Evolutionary conservation across 2,329 filamentous ascomycete genomes (phyloP).

Genomic region (Aureobasidium sp.): DNA sequence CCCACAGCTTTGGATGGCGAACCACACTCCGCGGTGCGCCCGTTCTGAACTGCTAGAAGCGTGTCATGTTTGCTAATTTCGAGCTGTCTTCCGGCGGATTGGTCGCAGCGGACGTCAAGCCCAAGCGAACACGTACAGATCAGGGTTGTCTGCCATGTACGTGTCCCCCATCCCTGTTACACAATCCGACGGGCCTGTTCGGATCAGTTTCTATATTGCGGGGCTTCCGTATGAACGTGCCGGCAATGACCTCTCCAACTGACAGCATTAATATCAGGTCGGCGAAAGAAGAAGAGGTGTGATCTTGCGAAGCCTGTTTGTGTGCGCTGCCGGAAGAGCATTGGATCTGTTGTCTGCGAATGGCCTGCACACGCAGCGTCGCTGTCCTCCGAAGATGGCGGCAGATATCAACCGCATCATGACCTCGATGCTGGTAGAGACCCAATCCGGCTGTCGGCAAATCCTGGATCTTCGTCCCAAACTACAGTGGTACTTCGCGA

Average conservation of each 20-base stretch:
- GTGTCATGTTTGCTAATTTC: constrained; percentile 14
- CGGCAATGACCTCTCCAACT: not conserved
- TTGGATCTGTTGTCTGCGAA: not conserved
- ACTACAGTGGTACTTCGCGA: not conserved
- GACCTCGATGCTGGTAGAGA: not conserved
- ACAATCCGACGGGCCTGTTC: not conserved
- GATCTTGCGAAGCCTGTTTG: constrained; percentile 1
- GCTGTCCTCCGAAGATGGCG: not conserved
- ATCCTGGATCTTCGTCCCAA: not conserved
- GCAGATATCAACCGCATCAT: not conserved
- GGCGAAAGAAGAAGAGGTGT: constrained; percentile 10
- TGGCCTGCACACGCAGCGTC: constrained; percentile 5
- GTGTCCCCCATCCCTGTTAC: not conserved
- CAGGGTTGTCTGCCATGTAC: constrained; percentile 9
- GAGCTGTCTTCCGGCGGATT: constrained; percentile 6
- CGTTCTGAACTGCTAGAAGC: not conserved
- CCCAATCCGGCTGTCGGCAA: not conserved
- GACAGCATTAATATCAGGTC: not conserved
- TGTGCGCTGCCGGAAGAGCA: constrained; percentile 5
- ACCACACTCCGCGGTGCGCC: not conserved
- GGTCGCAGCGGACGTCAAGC: constrained; percentile 5
- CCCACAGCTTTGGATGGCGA: not conserved
- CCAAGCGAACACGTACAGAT: constrained; percentile 8
- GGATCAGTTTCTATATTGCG: not conserved
- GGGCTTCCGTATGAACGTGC: not conserved